Evolutionary conservation across 1,284 basidiomycete species (phyloP), one percentile per base, ranked within the genome.

Genomic region (Sparassis latifolia): DNA sequence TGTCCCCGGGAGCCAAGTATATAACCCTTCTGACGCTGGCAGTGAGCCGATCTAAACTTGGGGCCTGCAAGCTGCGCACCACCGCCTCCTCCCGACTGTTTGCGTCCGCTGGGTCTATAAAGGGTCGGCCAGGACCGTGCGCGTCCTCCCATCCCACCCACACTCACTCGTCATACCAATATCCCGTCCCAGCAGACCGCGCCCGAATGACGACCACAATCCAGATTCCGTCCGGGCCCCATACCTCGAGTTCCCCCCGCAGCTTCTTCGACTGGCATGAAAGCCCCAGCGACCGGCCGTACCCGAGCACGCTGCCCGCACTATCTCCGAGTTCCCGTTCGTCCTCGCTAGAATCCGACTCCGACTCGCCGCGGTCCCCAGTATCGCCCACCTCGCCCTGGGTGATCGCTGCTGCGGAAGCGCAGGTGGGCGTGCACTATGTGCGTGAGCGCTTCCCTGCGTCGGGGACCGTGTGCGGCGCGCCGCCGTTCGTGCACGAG

Each of bases 361-460:
- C 52, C 49, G 33, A 42, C 10, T 45, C 47, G 7, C 12, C 50
- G 1, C 42, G 48, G 1, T 33, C 33, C 3, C 28, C 52, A 41
- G 27, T 47, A 31, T 50, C 45, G 10, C 39, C 44, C 38, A 49
- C 51, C 38, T 52, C 50, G 41, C 51, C 54, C 29, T 58, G 53
- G 7, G 47, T 56, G 32, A 55, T 55, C 46, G 56, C 53, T 12
- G 50, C 48, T 30, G 47, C 52, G 29, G 65, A 65, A 38, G 58
- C 62, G n/a, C 53, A 48, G 37, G 58, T 59, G 37, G 64, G 62
- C 42, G 55, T 66, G 31, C 58, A 57, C 50, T 66, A 66, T 57
- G 55, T 57, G 27, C 55, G 54, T 33, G 65, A 66, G 48, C 30
- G 46, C 5, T 66, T 60, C 54, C 65, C 65, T 27, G 48, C 58